These are phyloP conservation scores for Diaporthe citrichinensis DNA, from an alignment of 2,329 filamentous ascomycete genomes.

Conservation along the genomic window DNA sequence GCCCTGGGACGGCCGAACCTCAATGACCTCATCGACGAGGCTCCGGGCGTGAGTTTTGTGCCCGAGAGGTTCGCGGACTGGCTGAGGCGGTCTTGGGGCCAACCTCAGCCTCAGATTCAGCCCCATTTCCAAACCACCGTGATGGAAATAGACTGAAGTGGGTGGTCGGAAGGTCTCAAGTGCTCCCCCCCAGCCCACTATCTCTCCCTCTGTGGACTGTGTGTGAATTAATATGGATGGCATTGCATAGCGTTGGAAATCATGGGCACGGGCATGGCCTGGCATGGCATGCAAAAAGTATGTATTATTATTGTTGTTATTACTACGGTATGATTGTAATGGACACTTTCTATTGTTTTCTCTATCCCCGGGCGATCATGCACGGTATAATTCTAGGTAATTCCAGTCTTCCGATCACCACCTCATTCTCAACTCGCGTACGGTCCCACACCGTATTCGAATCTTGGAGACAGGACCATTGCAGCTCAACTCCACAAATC, in stretches of 20 bases:
- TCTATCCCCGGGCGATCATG: background rate
- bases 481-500: conserved; percentile 21
- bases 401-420: background rate
- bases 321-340: conserved; percentile 12
- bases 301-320: conserved; percentile 6
- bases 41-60: conserved; percentile 56
- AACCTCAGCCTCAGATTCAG: conserved; percentile 27
- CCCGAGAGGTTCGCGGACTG: conserved; percentile 68
- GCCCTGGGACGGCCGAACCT: conserved; percentile 73
- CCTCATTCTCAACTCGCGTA: background rate
- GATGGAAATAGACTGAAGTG: conserved; percentile 34
- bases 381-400: background rate
- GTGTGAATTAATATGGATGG: conserved; percentile 23
- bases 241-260: conserved; percentile 30
- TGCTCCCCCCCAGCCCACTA: background rate
- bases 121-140: conserved; percentile 8
- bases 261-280: conserved; percentile 10
- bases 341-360: background rate
- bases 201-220: background rate
- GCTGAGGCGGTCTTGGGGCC: conserved; percentile 64
- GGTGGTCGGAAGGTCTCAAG: background rate
- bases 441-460: conserved; percentile 2
- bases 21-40: conserved; percentile 62
- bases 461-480: background rate
- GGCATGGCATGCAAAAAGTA: conserved; percentile 26